Evolutionary conservation across 192 early-diverging fungal genomes (phyloP).

Genomic region (Coemansia sp.): DNA sequence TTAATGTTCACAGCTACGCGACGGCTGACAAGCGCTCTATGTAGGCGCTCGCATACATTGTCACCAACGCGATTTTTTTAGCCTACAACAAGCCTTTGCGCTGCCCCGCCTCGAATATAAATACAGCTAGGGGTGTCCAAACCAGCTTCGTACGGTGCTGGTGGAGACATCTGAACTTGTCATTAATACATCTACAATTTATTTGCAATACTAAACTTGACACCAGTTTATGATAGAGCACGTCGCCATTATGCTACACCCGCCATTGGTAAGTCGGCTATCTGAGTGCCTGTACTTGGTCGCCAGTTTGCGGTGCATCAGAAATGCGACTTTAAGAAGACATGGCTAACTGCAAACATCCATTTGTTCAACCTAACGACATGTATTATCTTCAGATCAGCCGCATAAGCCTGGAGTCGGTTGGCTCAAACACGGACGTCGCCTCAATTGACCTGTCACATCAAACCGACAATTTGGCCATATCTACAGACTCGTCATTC

Average conservation of each 20-base stretch:
- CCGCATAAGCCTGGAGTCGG: slow-evolving; percentile 2
- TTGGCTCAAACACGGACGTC: not conserved
- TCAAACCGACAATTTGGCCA: slow-evolving; percentile 4
- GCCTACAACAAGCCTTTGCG: not conserved
- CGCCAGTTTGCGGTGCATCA: not conserved
- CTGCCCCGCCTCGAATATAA: not conserved
- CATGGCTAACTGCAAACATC: not conserved
- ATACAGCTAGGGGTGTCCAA: not conserved
- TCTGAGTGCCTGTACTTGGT: too few species aligned
- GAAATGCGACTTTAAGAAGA: not conserved
- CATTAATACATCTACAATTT: not conserved
- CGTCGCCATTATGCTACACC: not conserved
- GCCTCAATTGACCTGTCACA: slow-evolving; percentile 5
- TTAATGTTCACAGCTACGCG: not conserved
- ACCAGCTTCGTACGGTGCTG: not conserved
- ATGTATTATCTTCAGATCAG: not conserved
- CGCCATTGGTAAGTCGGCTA: not conserved
- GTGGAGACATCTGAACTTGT: not conserved
- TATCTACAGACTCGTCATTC: slow-evolving; percentile 14
- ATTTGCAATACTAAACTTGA: not conserved
- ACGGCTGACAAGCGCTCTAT: slow-evolving; percentile 1
- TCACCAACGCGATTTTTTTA: not conserved
- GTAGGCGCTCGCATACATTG: slow-evolving; percentile 4
- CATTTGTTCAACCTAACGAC: not conserved
- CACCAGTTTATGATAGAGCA: not conserved